phyloP scores from a whole-genome alignment of 1,139 yeast genomes.

The Saccharomycopsis crataegensis region DNA sequence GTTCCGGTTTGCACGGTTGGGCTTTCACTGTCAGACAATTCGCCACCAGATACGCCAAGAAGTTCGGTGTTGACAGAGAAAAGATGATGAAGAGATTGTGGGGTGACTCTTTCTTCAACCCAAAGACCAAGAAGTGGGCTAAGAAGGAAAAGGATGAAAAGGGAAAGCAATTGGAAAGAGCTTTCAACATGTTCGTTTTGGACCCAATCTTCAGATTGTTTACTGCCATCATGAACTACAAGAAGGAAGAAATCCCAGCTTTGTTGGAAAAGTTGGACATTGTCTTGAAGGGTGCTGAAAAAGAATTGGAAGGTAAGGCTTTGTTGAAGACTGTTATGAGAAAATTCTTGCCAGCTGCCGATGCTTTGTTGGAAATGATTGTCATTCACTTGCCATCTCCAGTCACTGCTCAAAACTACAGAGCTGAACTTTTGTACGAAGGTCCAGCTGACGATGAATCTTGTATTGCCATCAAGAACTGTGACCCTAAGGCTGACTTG shows the following conservation, averaged over 20 bases:
- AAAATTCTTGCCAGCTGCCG: constrained; percentile 99
- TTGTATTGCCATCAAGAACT: constrained; percentile 89
- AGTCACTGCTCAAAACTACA: constrained; percentile 97
- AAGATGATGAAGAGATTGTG: constrained; percentile 99
- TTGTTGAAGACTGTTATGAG: constrained; percentile 98
- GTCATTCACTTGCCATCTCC: constrained; percentile 98
- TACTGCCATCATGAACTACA: constrained; percentile 92
- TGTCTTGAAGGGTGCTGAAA: constrained; percentile 84
- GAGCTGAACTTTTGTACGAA: constrained; percentile 99
- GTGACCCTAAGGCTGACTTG: constrained; percentile 98
- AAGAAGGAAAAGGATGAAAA: constrained; percentile 93
- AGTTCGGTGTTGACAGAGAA: constrained; percentile 96
- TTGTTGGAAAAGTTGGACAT: constrained; percentile 92
- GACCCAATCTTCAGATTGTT: constrained; percentile 99
- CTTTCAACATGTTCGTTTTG: constrained; percentile 98
- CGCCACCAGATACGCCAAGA: constrained; percentile 96
- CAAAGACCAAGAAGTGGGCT: constrained; percentile 99
- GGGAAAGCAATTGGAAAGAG: constrained; percentile 96
- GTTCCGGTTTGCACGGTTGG: constrained; percentile 99
- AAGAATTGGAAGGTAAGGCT: constrained; percentile 98
- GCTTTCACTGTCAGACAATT: constrained; percentile 99
- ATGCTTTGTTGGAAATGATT: constrained; percentile 98
- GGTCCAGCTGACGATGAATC: constrained; percentile 96
- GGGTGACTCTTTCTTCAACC: constrained; percentile 99
- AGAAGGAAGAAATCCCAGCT: constrained; percentile 90